Percentiles rank a stretch among this genome's conserved stretches.
Evolutionary conservation across 345 rosid species (phyloP).

Genomic region (Brassica juncea): DNA sequence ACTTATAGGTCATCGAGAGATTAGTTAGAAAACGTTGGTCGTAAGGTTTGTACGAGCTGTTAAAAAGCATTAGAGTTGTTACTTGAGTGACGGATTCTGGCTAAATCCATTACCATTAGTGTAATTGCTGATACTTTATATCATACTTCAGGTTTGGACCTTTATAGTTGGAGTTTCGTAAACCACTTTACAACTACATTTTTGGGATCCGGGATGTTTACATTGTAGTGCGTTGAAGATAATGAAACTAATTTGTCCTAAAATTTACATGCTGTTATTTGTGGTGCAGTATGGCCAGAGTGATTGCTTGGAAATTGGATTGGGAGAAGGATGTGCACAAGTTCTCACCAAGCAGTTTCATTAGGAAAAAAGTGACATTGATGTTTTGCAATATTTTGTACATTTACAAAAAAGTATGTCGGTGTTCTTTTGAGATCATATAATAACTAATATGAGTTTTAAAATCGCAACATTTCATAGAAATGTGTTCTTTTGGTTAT

Average conservation of each 20-base stretch:
- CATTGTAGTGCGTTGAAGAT: conserved; percentile 14
- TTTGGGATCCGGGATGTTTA: conserved; percentile 6
- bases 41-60: not conserved
- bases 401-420: conserved; percentile 1
- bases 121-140: not conserved
- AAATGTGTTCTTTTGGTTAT: not conserved
- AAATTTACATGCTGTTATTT: conserved; percentile 13
- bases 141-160: not conserved
- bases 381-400: conserved; percentile 36
- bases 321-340: conserved; percentile 22
- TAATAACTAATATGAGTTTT: conserved; percentile 14
- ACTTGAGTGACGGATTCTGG: not conserved
- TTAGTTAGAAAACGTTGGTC: not conserved
- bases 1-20: not conserved
- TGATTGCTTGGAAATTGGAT: conserved; percentile 24
- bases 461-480: conserved; percentile 7
- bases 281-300: conserved; percentile 31
- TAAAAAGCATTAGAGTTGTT: not conserved
- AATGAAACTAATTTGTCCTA: not conserved
- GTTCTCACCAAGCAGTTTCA: conserved; percentile 9
- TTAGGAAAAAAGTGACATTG: conserved; percentile 27
- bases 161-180: not conserved
- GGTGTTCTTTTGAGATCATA: conserved; percentile 28
- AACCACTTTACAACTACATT: not conserved
- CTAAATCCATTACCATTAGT: not conserved